phyloP scores from a whole-genome alignment of 2,329 filamentous ascomycete species.

The Colletotrichum limetticola region DNA sequence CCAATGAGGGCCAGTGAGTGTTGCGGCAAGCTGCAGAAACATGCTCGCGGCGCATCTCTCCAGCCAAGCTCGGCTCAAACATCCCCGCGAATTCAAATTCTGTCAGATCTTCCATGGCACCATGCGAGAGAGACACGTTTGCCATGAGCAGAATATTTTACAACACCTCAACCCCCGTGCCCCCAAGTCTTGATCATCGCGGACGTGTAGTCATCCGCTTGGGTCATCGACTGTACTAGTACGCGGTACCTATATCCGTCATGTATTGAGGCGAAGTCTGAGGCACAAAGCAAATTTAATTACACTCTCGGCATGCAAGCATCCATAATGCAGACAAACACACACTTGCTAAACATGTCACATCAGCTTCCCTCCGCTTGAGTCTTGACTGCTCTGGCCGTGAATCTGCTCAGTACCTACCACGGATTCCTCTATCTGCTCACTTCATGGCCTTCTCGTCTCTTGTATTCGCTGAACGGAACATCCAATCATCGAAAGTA shows the following conservation, averaged over 20 bases:
- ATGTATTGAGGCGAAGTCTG: background rate
- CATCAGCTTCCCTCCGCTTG: background rate
- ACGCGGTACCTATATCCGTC: no score
- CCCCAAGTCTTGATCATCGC: background rate
- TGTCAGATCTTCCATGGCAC: slow-evolving; percentile 17
- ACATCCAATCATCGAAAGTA: background rate
- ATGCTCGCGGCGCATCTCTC: background rate
- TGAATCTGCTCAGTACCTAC: background rate
- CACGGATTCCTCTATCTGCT: background rate
- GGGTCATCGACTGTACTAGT: background rate
- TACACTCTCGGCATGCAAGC: slow-evolving; percentile 23
- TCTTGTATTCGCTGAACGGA: background rate
- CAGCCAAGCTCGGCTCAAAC: background rate
- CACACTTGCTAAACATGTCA: background rate
- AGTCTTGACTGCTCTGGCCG: background rate
- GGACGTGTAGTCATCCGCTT: background rate
- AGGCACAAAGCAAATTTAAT: background rate
- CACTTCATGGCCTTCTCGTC: background rate
- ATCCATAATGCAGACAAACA: slow-evolving; percentile 9
- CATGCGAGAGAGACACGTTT: background rate
- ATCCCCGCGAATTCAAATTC: background rate
- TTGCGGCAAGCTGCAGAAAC: slow-evolving; percentile 9
- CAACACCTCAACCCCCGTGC: no score
- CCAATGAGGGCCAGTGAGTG: background rate
- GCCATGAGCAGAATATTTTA: background rate